Evolutionary conservation across 2,329 filamentous ascomycete genomes (phyloP).

Genomic region (Atkinsonella texensis): DNA sequence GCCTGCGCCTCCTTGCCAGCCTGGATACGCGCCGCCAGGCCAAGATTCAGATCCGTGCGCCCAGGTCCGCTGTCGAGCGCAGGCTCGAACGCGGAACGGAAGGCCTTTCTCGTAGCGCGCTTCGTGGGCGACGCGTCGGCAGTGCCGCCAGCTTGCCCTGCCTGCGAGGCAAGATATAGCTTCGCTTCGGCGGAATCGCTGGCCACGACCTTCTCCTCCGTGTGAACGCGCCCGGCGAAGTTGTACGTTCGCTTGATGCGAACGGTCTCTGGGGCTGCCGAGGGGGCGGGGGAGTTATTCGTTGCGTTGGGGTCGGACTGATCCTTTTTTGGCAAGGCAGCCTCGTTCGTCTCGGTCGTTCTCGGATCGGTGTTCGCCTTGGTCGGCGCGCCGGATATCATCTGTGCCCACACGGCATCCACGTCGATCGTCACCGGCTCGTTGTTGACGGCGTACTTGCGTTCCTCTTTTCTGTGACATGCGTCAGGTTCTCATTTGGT

Average conservation of each 20-base stretch:
- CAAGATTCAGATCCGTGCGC: conserved; percentile 47
- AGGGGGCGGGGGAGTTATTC: neutral
- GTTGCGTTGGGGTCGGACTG: conserved; percentile 10
- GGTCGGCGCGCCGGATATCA: conserved; percentile 35
- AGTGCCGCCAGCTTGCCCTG: conserved; percentile 15
- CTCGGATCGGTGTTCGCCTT: neutral
- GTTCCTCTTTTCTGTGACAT: conserved; percentile 40
- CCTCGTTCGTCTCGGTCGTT: conserved; percentile 5
- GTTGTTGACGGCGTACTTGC: conserved; percentile 35
- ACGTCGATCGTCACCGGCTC: conserved; percentile 59
- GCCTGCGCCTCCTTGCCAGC: conserved; percentile 38
- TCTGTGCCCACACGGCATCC: conserved; percentile 57
- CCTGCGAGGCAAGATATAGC: conserved; percentile 45
- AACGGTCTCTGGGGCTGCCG: conserved; percentile 29
- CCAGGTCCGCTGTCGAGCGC: conserved; percentile 28
- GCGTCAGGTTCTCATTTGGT: neutral
- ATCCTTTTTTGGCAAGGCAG: conserved; percentile 11
- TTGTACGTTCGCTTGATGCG: conserved; percentile 61
- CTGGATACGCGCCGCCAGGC: conserved; percentile 35
- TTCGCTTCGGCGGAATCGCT: conserved; percentile 54
- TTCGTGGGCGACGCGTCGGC: conserved; percentile 23
- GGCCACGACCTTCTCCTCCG: conserved; percentile 57
- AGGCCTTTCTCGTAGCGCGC: conserved; percentile 40
- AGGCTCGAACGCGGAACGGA: conserved; percentile 53
- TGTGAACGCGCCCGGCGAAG: conserved; percentile 61